Evolutionary conservation across 2,329 filamentous ascomycete species (phyloP), one percentile per base, ranked within the genome.

Genomic region (Xylariomycetidae sp.): DNA sequence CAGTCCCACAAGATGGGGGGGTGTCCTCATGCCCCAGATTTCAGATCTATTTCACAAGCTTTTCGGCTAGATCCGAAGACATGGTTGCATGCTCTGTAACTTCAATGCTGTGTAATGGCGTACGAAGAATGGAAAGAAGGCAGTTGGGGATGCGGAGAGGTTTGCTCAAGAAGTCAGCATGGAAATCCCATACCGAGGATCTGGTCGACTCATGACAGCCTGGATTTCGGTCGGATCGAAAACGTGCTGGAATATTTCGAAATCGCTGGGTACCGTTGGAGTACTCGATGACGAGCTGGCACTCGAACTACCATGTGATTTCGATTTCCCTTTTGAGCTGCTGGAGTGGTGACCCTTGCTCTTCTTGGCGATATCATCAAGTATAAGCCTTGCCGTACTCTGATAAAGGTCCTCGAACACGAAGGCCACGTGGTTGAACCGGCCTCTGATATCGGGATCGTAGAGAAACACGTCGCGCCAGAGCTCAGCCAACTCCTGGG

Each of bases 391-490:
- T n/a, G 61, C 56, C 1, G 72, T 76, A 57, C 67, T 74, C 51
- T 74, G 69, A 29, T 54, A 49, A 4, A 63, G 57, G 37, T 79
- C 72, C 43, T 81, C 76, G 42, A 83, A 81, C 10, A 76, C 72
- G 50, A 83, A 83, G 5, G 76, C 67, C 19, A 81, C 72, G 43
- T 74, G 71, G 32, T 65, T 56, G 48, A 83, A 78, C 37, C 76
- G 72, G 13, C 78, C 76, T 10, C 72, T 64, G 23, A 82, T 68
- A 36, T 79, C 76, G 0, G 73, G 68, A 40, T 80, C 75, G 52
- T 74, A 76, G 26, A 80, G 63, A 26, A 82, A 65, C 9, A 79
- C 63, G 42, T 83, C 77, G 28, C 76, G 67, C 79, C 79, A 83
- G 31, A 82, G 65, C 54, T 76, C 70, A 20, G 77, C 77, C 34